Evolutionary conservation across 495 filamentous ascomycete genomes (phyloP), one percentile per base, ranked within the genome.

Genomic region (Eremomyces bilateralis): DNA sequence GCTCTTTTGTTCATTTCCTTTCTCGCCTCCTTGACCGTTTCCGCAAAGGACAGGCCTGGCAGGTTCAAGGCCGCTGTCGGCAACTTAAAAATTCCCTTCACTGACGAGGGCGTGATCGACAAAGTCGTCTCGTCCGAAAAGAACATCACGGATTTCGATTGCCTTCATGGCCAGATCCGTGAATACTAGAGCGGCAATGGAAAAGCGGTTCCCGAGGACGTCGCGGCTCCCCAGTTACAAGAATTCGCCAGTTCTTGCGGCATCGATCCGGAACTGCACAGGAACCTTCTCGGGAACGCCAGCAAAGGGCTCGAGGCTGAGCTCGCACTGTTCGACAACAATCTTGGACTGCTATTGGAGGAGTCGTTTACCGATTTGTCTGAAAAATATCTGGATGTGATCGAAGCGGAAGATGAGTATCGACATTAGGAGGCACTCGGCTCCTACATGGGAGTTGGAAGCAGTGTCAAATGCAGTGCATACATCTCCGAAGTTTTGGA

Each of bases 381-480:
- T 8, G 30, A 33, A 3, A 28, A 15, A 18, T 40, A 40, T 21
- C 16, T 40, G 4, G 17, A 27, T 15, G 35, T 29, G 4, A 31
- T 40, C 3, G 17, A 8, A 40, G 36, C 35, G 18, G 4, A 28
- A 22, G 19, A 31, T 3, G 4, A 8, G 3, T 18, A 39, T 18
- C 27, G 22, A 4, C 21, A 16, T 10, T 38, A 39, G 20, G 27
- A 40, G 11, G 38, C 31, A 4, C 19, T 30, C 6, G 42, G 42
- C 8, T 32, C 33, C 27, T 45, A 43, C 31, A 39, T 32, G 11
- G 42, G 42, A 8, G 35, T 45, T 15, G 42, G 42, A 3, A 8
- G 3, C 17, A 29, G 6, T n/a, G 21, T 20, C n/a, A 19, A 3
- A 3, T 45, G 42, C 35, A 19, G 15, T 12, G 29, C 10, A 4